These are phyloP conservation scores for Exophiala spinifera DNA, from an alignment of 2,329 filamentous ascomycete species.

Conservation along the genomic window DNA sequence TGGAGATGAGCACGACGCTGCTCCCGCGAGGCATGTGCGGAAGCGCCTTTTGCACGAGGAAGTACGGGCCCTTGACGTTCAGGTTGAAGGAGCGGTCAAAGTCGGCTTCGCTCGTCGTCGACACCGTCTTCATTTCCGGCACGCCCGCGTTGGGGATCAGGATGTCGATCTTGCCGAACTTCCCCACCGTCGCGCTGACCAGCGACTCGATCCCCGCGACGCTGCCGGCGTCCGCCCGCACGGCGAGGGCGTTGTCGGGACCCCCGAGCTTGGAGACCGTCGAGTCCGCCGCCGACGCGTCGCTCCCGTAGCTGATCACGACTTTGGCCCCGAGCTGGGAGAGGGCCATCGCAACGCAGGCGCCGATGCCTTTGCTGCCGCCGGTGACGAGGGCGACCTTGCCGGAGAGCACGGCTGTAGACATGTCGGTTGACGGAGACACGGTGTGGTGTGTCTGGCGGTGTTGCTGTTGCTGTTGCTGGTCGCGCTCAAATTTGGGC, in stretches of 20 bases:
- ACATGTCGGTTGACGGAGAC: constrained; percentile 6
- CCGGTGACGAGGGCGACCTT: constrained; percentile 41
- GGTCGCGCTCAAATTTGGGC: too few relatives aligned
- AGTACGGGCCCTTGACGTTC: constrained; percentile 59
- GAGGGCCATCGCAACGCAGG: constrained; percentile 38
- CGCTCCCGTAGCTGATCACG: constrained; percentile 57
- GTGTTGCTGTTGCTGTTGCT: too few relatives aligned
- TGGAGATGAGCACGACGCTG: constrained; percentile 54
- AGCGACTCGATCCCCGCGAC: constrained; percentile 49
- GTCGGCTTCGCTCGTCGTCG: constrained; percentile 48
- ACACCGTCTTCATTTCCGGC: constrained; percentile 51
- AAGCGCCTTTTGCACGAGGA: constrained; percentile 52
- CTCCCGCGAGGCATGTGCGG: constrained; percentile 51
- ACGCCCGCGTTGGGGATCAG: constrained; percentile 57
- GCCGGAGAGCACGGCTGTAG: constrained; percentile 14
- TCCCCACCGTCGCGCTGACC: constrained; percentile 47
- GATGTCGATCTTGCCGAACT: constrained; percentile 58
- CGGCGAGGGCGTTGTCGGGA: constrained; percentile 46
- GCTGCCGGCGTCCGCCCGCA: constrained; percentile 56
- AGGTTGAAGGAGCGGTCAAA: constrained; percentile 51
- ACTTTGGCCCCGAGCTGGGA: constrained; percentile 43
- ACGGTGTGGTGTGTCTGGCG: too few relatives aligned
- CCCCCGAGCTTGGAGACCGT: constrained; percentile 48
- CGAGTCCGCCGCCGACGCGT: constrained; percentile 53
- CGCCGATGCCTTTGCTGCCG: constrained; percentile 42